Base-by-base conservation (phyloP, 2,329 filamentous ascomycete species). In the Rhexocercosporidium sp. region DNA sequence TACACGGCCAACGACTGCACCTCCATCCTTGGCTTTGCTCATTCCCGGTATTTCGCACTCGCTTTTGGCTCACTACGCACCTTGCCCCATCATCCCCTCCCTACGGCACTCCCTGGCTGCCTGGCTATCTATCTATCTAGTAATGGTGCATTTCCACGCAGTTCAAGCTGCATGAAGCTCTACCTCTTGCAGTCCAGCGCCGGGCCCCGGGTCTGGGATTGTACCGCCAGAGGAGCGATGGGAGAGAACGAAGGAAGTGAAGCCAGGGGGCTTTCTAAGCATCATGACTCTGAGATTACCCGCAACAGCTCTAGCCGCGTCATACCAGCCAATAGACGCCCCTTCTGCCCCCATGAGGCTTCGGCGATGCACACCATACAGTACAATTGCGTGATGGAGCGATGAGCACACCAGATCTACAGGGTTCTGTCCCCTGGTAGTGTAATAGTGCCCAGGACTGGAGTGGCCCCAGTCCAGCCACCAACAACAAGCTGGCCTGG, bases 241-340 rank as follows among this genome's bases (percentile, higher is more conserved):
- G 18, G 49, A 29, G 22, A 53, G 25, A 29, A 53, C 29, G 49
- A n/a, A 29, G 49, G 49, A 53, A 25, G 16, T 53, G 25, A 53
- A 53, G 34, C 34, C 34, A 41, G 44, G 16, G n/a, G 25, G 64
- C 64, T 61, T 66, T 66, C 64, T 54, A 66, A 57, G 31, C 34
- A 66, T 62, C 64, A 66, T 66, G 64, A 66, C 64, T 66, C 64
- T 66, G 44, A 31, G 57, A 66, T 57, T 61, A 44, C 53, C 64
- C 64, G 22, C 44, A 59, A 61, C 16, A 53, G 25, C 37, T 31
- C 47, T 62, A 62, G 64, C 31, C 46, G 20, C 22, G 56, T 25
- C 37, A 11, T 29, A 12, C 46, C 54, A 46, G 51, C 47, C 64
- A 60, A 64, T 64, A 46, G 53, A 46, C 22, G 47, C 49, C n/a